These are phyloP conservation scores for Dissoconium aciculare DNA, from an alignment of 2,329 filamentous ascomycete genomes.

Conservation along the genomic window DNA sequence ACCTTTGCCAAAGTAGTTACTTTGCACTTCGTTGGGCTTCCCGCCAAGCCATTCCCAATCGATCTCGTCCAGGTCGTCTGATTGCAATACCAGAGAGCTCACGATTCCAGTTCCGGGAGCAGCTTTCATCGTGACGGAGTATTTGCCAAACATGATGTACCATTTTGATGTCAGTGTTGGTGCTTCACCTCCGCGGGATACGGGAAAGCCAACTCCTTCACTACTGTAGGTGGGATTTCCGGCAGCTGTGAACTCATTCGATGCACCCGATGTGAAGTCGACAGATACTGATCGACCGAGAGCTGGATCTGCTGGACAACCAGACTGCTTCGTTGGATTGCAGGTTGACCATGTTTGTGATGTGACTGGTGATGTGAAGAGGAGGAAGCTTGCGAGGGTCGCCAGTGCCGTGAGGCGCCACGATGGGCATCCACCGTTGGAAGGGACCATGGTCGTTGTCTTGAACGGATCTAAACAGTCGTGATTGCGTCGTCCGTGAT, in stretches of 20 bases:
- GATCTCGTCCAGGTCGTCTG: slow-evolving; percentile 86
- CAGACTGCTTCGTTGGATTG: slow-evolving; percentile 39
- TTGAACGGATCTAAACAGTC: no score
- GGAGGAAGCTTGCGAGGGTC: slow-evolving; percentile 22
- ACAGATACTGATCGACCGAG: slow-evolving; percentile 69
- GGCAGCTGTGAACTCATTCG: slow-evolving; percentile 61
- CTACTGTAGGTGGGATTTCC: slow-evolving; percentile 52
- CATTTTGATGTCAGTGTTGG: slow-evolving; percentile 80
- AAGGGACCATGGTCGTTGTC: no score
- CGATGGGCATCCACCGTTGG: no score
- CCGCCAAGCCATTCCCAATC: slow-evolving; percentile 93
- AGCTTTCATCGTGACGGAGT: slow-evolving; percentile 71
- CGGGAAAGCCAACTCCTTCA: slow-evolving; percentile 69
- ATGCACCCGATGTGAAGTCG: slow-evolving; percentile 65
- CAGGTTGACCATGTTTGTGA: slow-evolving; percentile 43
- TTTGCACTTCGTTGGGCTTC: slow-evolving; percentile 64
- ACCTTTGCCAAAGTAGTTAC: slow-evolving; percentile 95
- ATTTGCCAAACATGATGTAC: slow-evolving; percentile 98
- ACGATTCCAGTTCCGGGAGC: slow-evolving; percentile 85
- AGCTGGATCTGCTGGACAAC: slow-evolving; percentile 61
- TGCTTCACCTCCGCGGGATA: slow-evolving; percentile 62
- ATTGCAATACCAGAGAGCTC: slow-evolving; percentile 79
- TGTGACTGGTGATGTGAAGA: slow-evolving; percentile 26
- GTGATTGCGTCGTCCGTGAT: no score
- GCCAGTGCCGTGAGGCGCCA: slow-evolving; percentile 26